Evolutionary conservation across 1,139 yeast species (phyloP).

Genomic region (Protomyces lactucae-debilis): DNA sequence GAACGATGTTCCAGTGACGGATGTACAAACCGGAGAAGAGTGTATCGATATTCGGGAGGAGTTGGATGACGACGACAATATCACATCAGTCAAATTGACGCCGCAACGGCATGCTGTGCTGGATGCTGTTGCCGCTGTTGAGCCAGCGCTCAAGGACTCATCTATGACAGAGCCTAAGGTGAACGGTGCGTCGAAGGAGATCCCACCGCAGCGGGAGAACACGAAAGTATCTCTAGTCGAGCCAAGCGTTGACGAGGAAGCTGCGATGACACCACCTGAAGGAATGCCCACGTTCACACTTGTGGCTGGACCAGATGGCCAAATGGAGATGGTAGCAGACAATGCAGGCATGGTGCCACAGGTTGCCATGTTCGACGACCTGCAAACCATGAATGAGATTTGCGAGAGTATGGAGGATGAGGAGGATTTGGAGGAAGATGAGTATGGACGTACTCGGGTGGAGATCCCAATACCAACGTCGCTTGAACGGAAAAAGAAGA

Average conservation of each 20-base stretch:
- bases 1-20: not conserved
- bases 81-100: not conserved
- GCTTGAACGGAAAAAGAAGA: conserved; percentile 15
- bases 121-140: not conserved
- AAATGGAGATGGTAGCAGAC: not conserved
- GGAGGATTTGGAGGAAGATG: conserved; percentile 20
- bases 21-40: not conserved
- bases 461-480: conserved; percentile 12
- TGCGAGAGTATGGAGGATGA: not conserved
- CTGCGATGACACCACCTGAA: conserved; percentile 1
- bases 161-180: not conserved
- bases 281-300: not conserved
- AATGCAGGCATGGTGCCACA: not conserved
- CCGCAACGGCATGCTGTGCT: conserved; percentile 4
- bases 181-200: not conserved
- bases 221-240: no score
- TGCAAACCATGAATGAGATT: not conserved
- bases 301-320: not conserved
- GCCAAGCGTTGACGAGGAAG: not conserved
- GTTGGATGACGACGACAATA: conserved; percentile 15
- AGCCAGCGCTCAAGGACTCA: not conserved
- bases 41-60: conserved; percentile 23
- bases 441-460: conserved; percentile 6
- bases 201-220: not conserved
- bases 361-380: not conserved